A percentile compares a stretch with the other conserved stretches of the same genome.
These are phyloP conservation scores for Tranzscheliella williamsii DNA, from an alignment of 1,284 basidiomycete species.

Conservation along the genomic window DNA sequence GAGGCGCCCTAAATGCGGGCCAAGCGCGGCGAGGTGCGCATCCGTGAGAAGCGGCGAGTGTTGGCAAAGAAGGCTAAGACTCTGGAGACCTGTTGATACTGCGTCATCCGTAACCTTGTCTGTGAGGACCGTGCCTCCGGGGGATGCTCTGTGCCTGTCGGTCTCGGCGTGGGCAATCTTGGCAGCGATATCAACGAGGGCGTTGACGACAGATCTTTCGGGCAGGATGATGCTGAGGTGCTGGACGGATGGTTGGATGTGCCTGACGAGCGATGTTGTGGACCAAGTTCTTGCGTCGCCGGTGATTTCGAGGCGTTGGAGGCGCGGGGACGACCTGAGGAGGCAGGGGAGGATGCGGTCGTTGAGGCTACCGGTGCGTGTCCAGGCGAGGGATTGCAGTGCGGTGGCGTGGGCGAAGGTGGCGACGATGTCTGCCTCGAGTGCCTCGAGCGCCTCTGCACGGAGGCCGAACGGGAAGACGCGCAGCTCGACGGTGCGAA, in stretches of 20 bases:
- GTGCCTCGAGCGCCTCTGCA: slow-evolving; percentile 47
- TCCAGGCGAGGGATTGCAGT: slow-evolving; percentile 51
- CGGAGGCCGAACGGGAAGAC: slow-evolving; percentile 55
- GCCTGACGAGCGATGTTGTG: slow-evolving; percentile 27
- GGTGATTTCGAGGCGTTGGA: slow-evolving; percentile 47
- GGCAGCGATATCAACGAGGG: slow-evolving; percentile 25
- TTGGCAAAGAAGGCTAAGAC: slow-evolving; percentile 37
- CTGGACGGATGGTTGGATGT: slow-evolving; percentile 21
- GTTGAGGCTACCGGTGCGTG: slow-evolving; percentile 54
- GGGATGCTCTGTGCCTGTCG: too few species aligned
- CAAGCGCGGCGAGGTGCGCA: slow-evolving; percentile 24
- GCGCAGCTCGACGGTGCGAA: slow-evolving; percentile 49
- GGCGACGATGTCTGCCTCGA: slow-evolving; percentile 43
- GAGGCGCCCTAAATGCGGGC: slow-evolving; percentile 32
- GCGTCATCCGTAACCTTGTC: not conserved
- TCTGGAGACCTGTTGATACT: slow-evolving; percentile 13
- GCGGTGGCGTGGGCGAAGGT: slow-evolving; percentile 30
- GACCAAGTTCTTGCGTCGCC: slow-evolving; percentile 50
- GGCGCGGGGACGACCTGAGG: slow-evolving; percentile 15
- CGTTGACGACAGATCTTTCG: slow-evolving; percentile 19
- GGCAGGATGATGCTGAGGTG: slow-evolving; percentile 34
- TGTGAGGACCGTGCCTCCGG: not conserved
- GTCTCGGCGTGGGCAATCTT: slow-evolving; percentile 7
- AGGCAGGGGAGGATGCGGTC: slow-evolving; percentile 42
- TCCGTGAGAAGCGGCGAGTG: slow-evolving; percentile 49